phyloP scores from a whole-genome alignment of 179 eudicot genomes.

The Patellifolia procumbens region DNA sequence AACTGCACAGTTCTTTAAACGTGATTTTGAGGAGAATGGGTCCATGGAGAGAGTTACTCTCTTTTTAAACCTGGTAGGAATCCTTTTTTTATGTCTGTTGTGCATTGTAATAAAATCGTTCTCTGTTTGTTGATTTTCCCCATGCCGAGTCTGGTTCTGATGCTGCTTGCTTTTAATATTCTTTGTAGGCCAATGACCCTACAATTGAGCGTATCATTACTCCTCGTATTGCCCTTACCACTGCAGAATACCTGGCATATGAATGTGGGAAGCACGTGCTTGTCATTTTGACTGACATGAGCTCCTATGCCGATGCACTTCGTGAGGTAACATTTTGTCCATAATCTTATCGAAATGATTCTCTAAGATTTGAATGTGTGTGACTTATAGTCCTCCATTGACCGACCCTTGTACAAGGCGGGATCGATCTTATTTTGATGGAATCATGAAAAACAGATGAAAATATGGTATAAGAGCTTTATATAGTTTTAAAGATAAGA shows the following conservation, averaged over 20 bases:
- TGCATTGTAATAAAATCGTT: neutral
- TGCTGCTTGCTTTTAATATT: conserved; percentile 20
- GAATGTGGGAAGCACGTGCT: conserved; percentile 99
- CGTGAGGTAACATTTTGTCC: conserved; percentile 75
- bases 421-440: neutral
- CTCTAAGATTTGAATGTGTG: neutral
- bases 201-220: conserved; percentile 99
- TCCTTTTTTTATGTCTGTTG: neutral
- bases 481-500: neutral
- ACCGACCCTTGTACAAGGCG: neutral
- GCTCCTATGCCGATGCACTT: conserved; percentile 99
- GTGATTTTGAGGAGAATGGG: conserved; percentile 98
- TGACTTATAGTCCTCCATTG: neutral
- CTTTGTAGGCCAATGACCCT: conserved; percentile 92
- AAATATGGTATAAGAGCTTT: neutral
- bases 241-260: conserved; percentile 97
- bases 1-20: conserved; percentile 98
- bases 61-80: conserved; percentile 71
- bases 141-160: conserved; percentile 5
- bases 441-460: neutral
- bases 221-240: conserved; percentile 97
- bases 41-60: conserved; percentile 97
- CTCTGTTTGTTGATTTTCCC: neutral
- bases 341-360: neutral
- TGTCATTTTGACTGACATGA: conserved; percentile 97